Percentiles rank a stretch among this genome's conserved stretches.
Conservation (phyloP, 2,329 filamentous ascomycete genomes). For the Fonsecaea nubica region DNA sequence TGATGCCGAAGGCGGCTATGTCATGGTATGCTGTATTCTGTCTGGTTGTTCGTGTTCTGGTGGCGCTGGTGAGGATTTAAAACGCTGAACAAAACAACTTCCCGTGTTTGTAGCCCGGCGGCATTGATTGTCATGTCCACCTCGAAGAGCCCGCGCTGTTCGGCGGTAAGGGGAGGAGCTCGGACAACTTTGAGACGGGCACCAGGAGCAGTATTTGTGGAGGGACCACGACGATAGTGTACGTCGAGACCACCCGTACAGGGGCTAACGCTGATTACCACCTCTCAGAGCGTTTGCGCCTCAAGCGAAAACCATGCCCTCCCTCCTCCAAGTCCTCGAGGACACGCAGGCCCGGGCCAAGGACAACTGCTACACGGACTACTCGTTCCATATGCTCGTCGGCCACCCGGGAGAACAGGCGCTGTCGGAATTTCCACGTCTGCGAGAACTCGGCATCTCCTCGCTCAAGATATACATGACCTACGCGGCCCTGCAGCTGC, state of each 20-base stretch:
- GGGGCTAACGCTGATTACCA: neutral
- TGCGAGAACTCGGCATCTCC: slow-evolving; percentile 50
- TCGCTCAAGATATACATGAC: slow-evolving; percentile 57
- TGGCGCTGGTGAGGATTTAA: neutral
- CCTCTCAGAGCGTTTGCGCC: slow-evolving; percentile 52
- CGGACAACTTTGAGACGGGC: slow-evolving; percentile 54
- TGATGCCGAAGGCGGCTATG: slow-evolving; percentile 53
- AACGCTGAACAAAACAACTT: neutral
- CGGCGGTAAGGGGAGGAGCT: slow-evolving; percentile 51
- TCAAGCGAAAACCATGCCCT: slow-evolving; percentile 54
- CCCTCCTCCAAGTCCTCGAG: slow-evolving; percentile 52
- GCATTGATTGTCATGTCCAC: slow-evolving; percentile 58
- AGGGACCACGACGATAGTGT: slow-evolving; percentile 57
- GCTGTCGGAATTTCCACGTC: slow-evolving; percentile 49
- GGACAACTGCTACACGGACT: slow-evolving; percentile 57
- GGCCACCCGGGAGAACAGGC: slow-evolving; percentile 57
- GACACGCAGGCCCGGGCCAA: slow-evolving; percentile 52
- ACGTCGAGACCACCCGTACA: slow-evolving; percentile 9
- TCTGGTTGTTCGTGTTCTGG: neutral
- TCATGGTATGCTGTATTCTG: slow-evolving; percentile 42
- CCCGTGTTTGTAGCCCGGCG: slow-evolving; percentile 46
- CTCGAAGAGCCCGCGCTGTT: slow-evolving; percentile 55
- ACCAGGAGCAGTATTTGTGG: slow-evolving; percentile 56
- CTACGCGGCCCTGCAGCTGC: slow-evolving; percentile 51
- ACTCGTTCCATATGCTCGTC: slow-evolving; percentile 61